Evolutionary conservation across 495 filamentous ascomycete species (phyloP).

Genomic region (Penicillium lagena): DNA sequence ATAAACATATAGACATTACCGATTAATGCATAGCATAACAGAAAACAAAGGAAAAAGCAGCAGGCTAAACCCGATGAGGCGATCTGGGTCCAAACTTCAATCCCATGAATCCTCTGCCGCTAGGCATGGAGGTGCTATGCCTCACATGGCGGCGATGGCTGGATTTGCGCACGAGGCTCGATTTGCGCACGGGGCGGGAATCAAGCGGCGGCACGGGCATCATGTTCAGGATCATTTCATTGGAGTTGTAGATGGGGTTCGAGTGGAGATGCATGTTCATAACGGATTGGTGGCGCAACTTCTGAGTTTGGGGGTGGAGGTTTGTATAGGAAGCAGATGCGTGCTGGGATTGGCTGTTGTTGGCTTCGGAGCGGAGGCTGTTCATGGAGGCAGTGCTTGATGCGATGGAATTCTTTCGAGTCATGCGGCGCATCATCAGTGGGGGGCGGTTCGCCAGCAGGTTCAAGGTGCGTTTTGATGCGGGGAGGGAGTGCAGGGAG

Average conservation of each 20-base stretch:
- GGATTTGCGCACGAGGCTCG: slow-evolving; percentile 6
- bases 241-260: not conserved
- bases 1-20: slow-evolving; percentile 3
- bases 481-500: slow-evolving; percentile 12
- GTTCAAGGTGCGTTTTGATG: slow-evolving; percentile 22
- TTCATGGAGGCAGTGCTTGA: slow-evolving; percentile 71
- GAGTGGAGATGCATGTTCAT: too few species aligned
- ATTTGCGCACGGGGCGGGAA: not conserved
- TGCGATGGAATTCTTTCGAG: slow-evolving; percentile 44
- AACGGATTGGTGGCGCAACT: too few species aligned
- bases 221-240: slow-evolving; percentile 1
- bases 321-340: too few species aligned
- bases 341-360: slow-evolving; percentile 36
- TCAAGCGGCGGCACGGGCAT: not conserved
- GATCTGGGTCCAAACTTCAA: slow-evolving; percentile 27
- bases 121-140: slow-evolving; percentile 13
- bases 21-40: slow-evolving; percentile 1
- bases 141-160: slow-evolving; percentile 16
- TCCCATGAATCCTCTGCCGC: slow-evolving; percentile 29
- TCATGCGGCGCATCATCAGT: slow-evolving; percentile 18
- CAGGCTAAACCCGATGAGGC: slow-evolving; percentile 17
- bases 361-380: slow-evolving; percentile 50
- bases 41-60: slow-evolving; percentile 1
- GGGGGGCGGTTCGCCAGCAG: slow-evolving; percentile 16
- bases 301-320: too few species aligned